A percentile compares a stretch with the other conserved stretches of the same genome.
phyloP scores from a whole-genome alignment of 2,329 filamentous ascomycete genomes.

The Bisporella sp. region DNA sequence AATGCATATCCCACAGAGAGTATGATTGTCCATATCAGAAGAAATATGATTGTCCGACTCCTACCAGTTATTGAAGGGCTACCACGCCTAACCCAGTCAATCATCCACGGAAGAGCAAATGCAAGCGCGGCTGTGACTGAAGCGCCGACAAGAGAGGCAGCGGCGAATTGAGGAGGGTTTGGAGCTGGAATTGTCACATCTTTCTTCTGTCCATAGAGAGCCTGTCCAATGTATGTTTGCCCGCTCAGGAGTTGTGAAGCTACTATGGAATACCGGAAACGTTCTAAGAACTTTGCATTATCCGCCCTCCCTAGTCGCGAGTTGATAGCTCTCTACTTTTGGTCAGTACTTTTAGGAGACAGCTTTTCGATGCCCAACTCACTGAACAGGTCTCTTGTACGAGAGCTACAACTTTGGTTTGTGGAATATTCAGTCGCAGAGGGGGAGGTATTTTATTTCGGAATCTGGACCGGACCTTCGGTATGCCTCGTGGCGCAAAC shows the following conservation, averaged over 20 bases:
- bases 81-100: conserved; percentile 61
- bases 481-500: conserved; percentile 51
- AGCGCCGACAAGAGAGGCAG: conserved; percentile 57
- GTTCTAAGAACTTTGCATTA: conserved; percentile 80
- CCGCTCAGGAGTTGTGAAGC: conserved; percentile 82
- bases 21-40: conserved; percentile 43
- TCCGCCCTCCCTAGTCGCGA: conserved; percentile 69
- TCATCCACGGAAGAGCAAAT: conserved; percentile 50
- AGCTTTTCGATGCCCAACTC: conserved; percentile 20
- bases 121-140: conserved; percentile 55
- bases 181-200: conserved; percentile 11
- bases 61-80: conserved; percentile 46
- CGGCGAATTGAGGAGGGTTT: conserved; percentile 25
- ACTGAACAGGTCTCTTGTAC: conserved; percentile 46
- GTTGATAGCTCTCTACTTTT: conserved; percentile 56
- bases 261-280: conserved; percentile 88
- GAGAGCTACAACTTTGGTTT: conserved; percentile 35
- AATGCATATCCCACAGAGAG: conserved; percentile 59
- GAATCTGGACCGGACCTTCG: conserved; percentile 46
- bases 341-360: conserved; percentile 14
- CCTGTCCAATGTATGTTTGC: conserved; percentile 45
- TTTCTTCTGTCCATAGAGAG: conserved; percentile 17
- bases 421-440: conserved; percentile 36
- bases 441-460: conserved; percentile 40
- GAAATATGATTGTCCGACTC: conserved; percentile 42